A percentile compares a stretch with the other conserved stretches of the same genome.
Evolutionary conservation across 768 basidiomycete genomes (phyloP).

Genomic region (Rubroboletus pulcherrimus): DNA sequence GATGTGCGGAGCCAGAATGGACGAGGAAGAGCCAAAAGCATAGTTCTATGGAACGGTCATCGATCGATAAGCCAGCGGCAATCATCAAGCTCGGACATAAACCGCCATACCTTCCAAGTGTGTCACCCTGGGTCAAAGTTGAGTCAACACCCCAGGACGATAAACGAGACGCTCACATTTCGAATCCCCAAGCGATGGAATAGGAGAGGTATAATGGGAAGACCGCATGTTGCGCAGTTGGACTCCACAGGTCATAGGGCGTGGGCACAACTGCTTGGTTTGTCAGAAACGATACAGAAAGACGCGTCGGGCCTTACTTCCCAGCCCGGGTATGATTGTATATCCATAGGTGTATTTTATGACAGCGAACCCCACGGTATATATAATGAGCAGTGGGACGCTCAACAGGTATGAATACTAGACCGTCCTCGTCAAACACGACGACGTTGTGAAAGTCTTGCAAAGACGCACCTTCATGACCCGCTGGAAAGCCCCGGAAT

Average conservation of each 20-base stretch:
- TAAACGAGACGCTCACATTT: conserved; percentile 53
- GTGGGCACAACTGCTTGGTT: conserved; percentile 53
- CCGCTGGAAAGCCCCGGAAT: conserved; percentile 77
- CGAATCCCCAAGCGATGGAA: conserved; percentile 66
- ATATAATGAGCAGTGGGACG: conserved; percentile 56
- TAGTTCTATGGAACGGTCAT: conserved; percentile 47
- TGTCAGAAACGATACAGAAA: not conserved
- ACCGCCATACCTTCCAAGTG: conserved; percentile 64
- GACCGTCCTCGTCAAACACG: not conserved
- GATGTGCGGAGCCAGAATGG: conserved; percentile 55
- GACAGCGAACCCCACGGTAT: conserved; percentile 57
- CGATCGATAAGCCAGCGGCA: not conserved
- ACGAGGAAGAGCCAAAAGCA: conserved; percentile 88
- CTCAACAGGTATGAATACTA: conserved; percentile 71
- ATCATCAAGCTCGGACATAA: not conserved
- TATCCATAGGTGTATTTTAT: conserved; percentile 78
- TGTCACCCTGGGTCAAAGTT: conserved; percentile 53
- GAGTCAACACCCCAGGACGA: not conserved
- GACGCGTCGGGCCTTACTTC: conserved; percentile 32
- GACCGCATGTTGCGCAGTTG: conserved; percentile 42
- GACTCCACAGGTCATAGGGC: conserved; percentile 58
- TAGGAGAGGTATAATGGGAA: conserved; percentile 65
- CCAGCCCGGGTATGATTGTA: conserved; percentile 38
- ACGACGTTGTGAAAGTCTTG: not conserved
- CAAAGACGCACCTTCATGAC: conserved; percentile 69